Conservation (phyloP, 352 stramenopile species). For the Phytophthora agathidicida region DNA sequence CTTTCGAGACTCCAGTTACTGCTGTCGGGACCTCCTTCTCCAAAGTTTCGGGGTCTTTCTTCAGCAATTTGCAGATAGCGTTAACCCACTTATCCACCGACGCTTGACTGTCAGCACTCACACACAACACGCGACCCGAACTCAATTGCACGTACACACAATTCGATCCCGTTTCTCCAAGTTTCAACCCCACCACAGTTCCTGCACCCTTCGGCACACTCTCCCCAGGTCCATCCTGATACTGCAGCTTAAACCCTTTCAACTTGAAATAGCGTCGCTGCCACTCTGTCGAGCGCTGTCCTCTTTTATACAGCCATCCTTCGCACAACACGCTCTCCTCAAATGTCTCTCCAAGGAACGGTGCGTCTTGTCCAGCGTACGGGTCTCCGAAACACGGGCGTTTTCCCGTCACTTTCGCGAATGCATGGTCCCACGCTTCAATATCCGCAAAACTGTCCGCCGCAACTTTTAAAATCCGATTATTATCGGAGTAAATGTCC, state of each 20-base stretch:
- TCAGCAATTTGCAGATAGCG: slow-evolving; percentile 60
- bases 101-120: slow-evolving; percentile 61
- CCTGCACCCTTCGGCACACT: slow-evolving; percentile 61
- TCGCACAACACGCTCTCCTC: slow-evolving; percentile 62
- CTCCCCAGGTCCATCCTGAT: slow-evolving; percentile 67
- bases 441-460: slow-evolving; percentile 75
- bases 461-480: slow-evolving; percentile 76
- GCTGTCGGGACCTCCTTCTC: slow-evolving; percentile 23
- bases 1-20: slow-evolving; percentile 1
- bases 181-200: slow-evolving; percentile 61
- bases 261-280: slow-evolving; percentile 82
- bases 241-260: slow-evolving; percentile 62
- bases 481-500: slow-evolving; percentile 84
- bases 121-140: slow-evolving; percentile 62
- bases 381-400: slow-evolving; percentile 69
- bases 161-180: slow-evolving; percentile 51
- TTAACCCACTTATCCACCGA: slow-evolving; percentile 69
- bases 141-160: slow-evolving; percentile 74
- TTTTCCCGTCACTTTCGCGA: slow-evolving; percentile 55
- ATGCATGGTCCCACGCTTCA: slow-evolving; percentile 72
- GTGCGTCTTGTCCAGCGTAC: slow-evolving; percentile 58
- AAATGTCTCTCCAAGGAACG: slow-evolving; percentile 68
- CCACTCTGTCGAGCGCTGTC: slow-evolving; percentile 62
- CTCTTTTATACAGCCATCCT: slow-evolving; percentile 78
- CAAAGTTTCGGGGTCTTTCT: slow-evolving; percentile 43